These are phyloP conservation scores for Guillardia theta DNA, from an alignment of 78 protist genomes.

Conservation along the genomic window DNA sequence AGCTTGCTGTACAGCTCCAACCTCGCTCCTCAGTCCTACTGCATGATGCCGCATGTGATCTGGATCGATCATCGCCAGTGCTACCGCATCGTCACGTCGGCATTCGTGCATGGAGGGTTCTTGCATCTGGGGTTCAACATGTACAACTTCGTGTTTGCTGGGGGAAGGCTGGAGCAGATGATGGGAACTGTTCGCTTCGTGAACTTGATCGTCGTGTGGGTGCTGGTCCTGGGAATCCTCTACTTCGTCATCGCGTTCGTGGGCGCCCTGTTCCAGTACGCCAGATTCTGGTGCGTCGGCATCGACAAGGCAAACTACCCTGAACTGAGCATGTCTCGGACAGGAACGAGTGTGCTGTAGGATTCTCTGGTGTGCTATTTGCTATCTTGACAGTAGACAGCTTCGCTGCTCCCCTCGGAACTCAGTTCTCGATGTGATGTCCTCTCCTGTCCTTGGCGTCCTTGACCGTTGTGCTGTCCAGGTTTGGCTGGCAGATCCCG, in stretches of 20 bases:
- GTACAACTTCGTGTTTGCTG: neutral
- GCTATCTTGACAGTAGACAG: neutral
- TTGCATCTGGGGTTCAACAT: constrained; percentile 19
- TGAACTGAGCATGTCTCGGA: no score
- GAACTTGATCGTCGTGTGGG: neutral
- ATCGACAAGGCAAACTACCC: no score
- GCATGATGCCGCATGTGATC: neutral
- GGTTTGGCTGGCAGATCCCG: neutral
- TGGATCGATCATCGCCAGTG: neutral
- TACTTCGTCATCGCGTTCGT: neutral
- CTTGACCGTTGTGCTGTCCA: no score
- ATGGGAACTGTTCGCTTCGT: neutral
- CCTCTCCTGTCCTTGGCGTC: neutral
- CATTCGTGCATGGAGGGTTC: neutral
- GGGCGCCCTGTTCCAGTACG: neutral
- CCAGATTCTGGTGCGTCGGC: neutral
- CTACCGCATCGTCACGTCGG: neutral
- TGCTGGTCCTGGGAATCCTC: neutral
- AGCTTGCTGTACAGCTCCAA: neutral
- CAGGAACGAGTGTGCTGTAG: neutral
- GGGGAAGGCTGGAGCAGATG: neutral
- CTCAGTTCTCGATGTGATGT: neutral
- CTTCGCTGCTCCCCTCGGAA: neutral
- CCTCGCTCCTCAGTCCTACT: neutral
- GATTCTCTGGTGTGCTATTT: neutral